Percentiles rank a stretch among this genome's conserved stretches.
phyloP scores from a whole-genome alignment of 306 rosid genomes.

The Gillenia trifoliata region DNA sequence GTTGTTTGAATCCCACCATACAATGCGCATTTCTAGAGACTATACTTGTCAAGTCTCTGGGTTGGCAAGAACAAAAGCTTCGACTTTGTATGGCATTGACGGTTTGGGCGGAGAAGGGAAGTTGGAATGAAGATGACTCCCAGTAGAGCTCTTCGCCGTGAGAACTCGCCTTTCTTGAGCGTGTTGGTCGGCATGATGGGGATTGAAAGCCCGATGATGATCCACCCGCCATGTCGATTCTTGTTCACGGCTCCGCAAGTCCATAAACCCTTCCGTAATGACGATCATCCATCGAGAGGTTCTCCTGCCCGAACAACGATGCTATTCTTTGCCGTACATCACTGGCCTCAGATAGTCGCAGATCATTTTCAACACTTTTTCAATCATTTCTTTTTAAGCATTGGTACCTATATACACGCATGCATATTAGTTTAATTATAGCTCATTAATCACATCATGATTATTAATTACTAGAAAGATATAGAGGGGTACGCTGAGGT shows the following conservation, averaged over 20 bases:
- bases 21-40: neutral
- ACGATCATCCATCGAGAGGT: constrained; percentile 15
- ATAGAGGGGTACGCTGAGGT: neutral
- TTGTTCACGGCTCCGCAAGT: neutral
- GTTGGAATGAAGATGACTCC: constrained; percentile 25
- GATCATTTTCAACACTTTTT: neutral
- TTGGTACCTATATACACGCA: constrained; percentile 3
- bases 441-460: neutral
- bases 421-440: neutral
- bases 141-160: constrained; percentile 25
- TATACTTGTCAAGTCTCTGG: neutral
- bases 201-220: neutral
- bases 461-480: neutral
- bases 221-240: neutral
- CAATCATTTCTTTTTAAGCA: neutral
- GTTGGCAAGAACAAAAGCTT: constrained; percentile 16
- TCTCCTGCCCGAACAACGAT: constrained; percentile 11
- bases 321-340: constrained; percentile 4
- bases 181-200: neutral
- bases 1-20: neutral
- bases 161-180: neutral
- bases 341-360: constrained; percentile 15
- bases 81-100: constrained; percentile 35
- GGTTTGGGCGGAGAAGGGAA: constrained; percentile 40
- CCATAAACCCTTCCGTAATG: constrained; percentile 16